phyloP scores from a whole-genome alignment of 257 asterid genomes.

The Solanum raphanifolium region DNA sequence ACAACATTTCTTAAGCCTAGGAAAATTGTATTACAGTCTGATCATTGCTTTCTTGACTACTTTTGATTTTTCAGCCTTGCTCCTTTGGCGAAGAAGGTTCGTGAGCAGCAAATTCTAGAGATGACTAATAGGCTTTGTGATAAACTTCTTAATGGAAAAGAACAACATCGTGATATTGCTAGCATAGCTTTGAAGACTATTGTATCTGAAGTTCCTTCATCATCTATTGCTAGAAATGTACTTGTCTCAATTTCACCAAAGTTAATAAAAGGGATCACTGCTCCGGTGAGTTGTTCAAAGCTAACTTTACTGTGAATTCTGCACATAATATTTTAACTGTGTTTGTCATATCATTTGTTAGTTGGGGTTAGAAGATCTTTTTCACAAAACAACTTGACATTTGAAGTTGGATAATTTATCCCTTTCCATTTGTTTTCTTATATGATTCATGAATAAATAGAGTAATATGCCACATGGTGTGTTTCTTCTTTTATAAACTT shows the following conservation, averaged over 20 bases:
- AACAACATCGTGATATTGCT: conserved; percentile 86
- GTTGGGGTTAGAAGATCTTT: not conserved
- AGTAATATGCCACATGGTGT: not conserved
- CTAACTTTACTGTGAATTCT: not conserved
- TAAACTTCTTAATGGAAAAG: conserved; percentile 88
- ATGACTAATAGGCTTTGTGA: conserved; percentile 92
- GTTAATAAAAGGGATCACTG: conserved; percentile 72
- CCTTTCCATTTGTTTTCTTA: not conserved
- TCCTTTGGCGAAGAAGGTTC: conserved; percentile 90
- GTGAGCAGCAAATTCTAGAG: conserved; percentile 71
- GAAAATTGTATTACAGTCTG: not conserved
- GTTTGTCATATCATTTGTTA: not conserved
- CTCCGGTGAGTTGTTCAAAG: conserved; percentile 38
- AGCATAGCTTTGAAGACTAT: conserved; percentile 97
- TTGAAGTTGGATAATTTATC: not conserved
- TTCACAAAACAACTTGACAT: not conserved
- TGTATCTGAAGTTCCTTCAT: conserved; percentile 88
- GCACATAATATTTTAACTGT: not conserved
- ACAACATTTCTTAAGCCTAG: not conserved
- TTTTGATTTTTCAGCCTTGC: conserved; percentile 37
- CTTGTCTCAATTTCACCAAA: conserved; percentile 78
- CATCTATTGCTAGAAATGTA: conserved; percentile 62
- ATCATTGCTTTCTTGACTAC: conserved; percentile 10
- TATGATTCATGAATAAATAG: not conserved
- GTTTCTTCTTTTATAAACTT: not conserved